Conservation (phyloP, 225 moss, liverwort and hornwort species). For the Asterella californica region DNA sequence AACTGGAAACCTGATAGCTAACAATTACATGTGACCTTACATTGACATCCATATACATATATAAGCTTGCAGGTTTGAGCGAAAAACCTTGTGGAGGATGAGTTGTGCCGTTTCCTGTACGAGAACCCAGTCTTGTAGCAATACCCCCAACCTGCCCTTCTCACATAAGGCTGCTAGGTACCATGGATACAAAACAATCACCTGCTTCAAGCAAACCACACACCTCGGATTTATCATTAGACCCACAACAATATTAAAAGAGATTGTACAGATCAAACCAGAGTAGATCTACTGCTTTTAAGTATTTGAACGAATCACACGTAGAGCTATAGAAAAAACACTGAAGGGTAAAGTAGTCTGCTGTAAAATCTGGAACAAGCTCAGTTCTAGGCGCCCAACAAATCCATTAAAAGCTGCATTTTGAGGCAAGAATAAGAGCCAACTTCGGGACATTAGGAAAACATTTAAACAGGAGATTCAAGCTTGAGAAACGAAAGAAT, state of each 20-base stretch:
- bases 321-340: too few relatives aligned
- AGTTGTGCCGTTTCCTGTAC: conserved; percentile 59
- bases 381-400: neutral
- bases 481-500: neutral
- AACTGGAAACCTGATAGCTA: neutral
- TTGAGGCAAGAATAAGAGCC: too few relatives aligned
- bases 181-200: conserved; percentile 65
- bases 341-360: neutral
- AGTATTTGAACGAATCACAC: too few relatives aligned
- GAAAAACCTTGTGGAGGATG: conserved; percentile 65
- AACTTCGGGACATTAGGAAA: neutral
- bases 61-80: neutral
- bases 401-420: neutral
- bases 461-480: neutral
- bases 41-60: neutral
- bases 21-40: neutral
- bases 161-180: conserved; percentile 69
- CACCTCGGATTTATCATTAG: neutral
- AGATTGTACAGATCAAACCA: neutral
- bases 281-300: too few relatives aligned
- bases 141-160: conserved; percentile 67
- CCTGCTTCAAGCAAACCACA: conserved; percentile 30
- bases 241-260: neutral
- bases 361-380: neutral
- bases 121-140: conserved; percentile 62